Percentiles rank a stretch among this genome's conserved stretches.
Evolutionary conservation across 2,329 filamentous ascomycete genomes (phyloP).

Genomic region (Trichoderma arundinaceum): DNA sequence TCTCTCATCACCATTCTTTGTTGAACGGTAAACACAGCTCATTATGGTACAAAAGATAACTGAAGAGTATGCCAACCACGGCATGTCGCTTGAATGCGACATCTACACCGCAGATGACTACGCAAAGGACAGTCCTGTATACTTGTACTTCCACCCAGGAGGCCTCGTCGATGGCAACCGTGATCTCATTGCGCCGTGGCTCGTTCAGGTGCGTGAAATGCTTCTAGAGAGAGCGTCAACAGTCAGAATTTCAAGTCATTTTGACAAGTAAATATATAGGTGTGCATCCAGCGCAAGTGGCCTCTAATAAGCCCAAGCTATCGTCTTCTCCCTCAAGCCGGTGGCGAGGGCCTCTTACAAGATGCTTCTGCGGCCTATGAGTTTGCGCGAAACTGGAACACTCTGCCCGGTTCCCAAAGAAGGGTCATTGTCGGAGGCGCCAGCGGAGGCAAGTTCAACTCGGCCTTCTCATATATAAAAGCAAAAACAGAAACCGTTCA

Average conservation of each 20-base stretch:
- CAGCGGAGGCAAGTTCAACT: slow-evolving; percentile 40
- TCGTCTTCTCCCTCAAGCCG: slow-evolving; percentile 45
- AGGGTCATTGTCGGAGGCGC: slow-evolving; percentile 43
- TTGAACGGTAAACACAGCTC: neutral
- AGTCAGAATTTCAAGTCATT: neutral
- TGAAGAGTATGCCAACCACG: slow-evolving; percentile 41
- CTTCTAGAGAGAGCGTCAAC: neutral
- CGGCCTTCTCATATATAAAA: neutral
- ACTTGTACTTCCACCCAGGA: slow-evolving; percentile 48
- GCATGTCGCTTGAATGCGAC: slow-evolving; percentile 45
- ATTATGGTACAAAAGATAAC: slow-evolving; percentile 41
- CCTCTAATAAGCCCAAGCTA: slow-evolving; percentile 46
- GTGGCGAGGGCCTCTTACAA: slow-evolving; percentile 39
- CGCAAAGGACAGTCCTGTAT: slow-evolving; percentile 38
- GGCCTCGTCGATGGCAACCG: slow-evolving; percentile 44
- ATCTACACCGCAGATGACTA: slow-evolving; percentile 41
- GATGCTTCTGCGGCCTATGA: slow-evolving; percentile 43
- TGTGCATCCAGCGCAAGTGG: slow-evolving; percentile 43
- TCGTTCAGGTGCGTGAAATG: slow-evolving; percentile 40
- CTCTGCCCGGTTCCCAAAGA: slow-evolving; percentile 32
- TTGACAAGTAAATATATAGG: slow-evolving; percentile 32
- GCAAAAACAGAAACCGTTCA: neutral
- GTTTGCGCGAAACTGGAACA: slow-evolving; percentile 40
- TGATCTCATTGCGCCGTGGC: slow-evolving; percentile 45
- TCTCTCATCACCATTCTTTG: neutral